A percentile compares a stretch with the other conserved stretches of the same genome.
Evolutionary conservation across 257 asterid genomes (phyloP).

Genomic region (Echium plantagineum): DNA sequence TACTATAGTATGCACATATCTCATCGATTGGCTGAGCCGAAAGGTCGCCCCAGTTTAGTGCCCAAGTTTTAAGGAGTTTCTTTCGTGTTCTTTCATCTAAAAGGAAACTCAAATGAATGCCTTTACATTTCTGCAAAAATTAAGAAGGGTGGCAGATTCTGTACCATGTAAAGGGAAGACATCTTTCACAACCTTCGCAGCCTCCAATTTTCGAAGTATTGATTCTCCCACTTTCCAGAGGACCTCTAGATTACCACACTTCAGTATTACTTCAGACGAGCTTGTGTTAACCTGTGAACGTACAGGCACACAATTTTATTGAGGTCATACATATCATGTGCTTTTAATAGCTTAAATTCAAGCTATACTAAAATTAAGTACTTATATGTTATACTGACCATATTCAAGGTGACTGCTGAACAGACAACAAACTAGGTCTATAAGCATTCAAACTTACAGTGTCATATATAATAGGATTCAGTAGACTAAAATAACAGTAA

Average conservation of each 20-base stretch:
- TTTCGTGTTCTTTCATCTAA: conserved; percentile 73
- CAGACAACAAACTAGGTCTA: background rate
- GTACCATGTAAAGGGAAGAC: conserved; percentile 89
- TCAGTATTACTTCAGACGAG: conserved; percentile 27
- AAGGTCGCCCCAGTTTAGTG: conserved; percentile 80
- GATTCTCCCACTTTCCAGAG: conserved; percentile 66
- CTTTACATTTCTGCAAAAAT: conserved; percentile 11
- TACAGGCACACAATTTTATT: conserved; percentile 1
- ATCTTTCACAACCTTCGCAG: conserved; percentile 56
- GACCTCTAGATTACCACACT: conserved; percentile 30
- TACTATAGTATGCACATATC: conserved; percentile 72
- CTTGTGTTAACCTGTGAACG: conserved; percentile 49
- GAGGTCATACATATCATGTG: background rate
- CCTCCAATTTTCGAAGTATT: conserved; percentile 46
- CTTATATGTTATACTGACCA: no score
- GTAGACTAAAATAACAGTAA: background rate
- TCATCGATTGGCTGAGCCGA: conserved; percentile 89
- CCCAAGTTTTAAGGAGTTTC: conserved; percentile 85
- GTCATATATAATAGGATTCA: conserved; percentile 55
- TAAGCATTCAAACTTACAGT: conserved; percentile 40
- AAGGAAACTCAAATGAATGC: conserved; percentile 9
- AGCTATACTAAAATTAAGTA: background rate
- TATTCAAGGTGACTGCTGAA: background rate
- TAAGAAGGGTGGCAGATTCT: conserved; percentile 4
- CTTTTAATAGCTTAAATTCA: background rate